Evolutionary conservation across 306 rosid genomes (phyloP), one percentile per base, ranked within the genome.

Genomic region (Acacia crassicarpa): DNA sequence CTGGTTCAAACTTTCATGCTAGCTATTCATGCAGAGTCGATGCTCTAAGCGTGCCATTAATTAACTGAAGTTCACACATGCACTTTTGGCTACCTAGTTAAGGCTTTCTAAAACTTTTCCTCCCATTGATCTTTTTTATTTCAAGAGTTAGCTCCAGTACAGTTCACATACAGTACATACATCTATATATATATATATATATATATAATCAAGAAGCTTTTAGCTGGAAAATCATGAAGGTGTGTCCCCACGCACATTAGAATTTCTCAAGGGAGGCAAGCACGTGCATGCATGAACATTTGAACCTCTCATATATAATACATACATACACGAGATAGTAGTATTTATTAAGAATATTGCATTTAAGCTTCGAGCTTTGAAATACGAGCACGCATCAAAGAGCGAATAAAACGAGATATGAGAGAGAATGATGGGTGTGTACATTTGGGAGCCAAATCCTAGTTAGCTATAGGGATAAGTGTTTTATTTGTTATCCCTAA

Each of bases 221-320:
- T 61, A 81, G 74, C 87, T 83, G 84, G 85, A 81, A 85, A 75
- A 75, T 72, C 62, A 87, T 80, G 58, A 66, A 17, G 62, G 41
- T 70, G 17, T n/a, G 78, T 80, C 84, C 91, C 92, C 85, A 7
- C 62, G 12, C 62, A 83, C 85, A 61, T 66, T 69, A 75, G 81
- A 83, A 8, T n/a, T 20, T 76, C 82, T 79, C 80, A 86, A 80
- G 82, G 84, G 77, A 84, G 16, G 53, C 53, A 83, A 66, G 94
- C 97, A 91, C 88, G 94, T 89, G 92, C 89, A 93, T 89, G 92
- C 89, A 67, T 83, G 81, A 84, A 79, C 81, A 90, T 90, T 85
- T 56, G 83, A 90, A 85, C 84, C 85, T 82, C 80, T 83, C 79
- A 82, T 83, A 81, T 46, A 46, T 15, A 46, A 46, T 15, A 46